Base-by-base conservation (phyloP, 495 filamentous ascomycete species). In the Tuber borchii region DNA sequence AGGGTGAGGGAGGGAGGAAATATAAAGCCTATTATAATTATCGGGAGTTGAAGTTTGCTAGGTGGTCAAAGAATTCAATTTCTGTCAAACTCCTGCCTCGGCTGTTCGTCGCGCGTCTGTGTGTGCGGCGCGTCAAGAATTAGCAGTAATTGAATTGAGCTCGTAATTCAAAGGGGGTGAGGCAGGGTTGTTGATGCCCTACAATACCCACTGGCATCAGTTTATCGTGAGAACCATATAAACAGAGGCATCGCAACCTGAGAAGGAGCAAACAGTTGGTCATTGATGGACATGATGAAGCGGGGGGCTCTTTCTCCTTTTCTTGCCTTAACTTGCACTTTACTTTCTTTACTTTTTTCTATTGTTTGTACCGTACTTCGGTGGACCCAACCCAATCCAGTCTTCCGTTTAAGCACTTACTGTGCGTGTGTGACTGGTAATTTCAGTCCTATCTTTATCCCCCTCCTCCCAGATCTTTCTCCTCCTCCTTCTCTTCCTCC, bases 321-420 rank as follows among this genome's bases (percentile, higher is more conserved):
- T 65, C 14, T 65, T 19, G 56, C 56, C 17, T 26, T 12, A 65
- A 26, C n/a, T 34, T 2, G 42, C 9, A 43, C 39, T 65, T 26
- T 26, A 65, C 56, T 65, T 65, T 65, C 26, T 6, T 65, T 65
- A 31, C 56, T 65, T 65, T 65, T 65, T 65, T 65, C 56, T 61
- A 61, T 31, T 61, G 26, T 65, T n/a, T 34, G n/a, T n/a, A n/a
- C n/a, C 34, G 56, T 14, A 65, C 26, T 34, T 34, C 51, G 42
- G 45, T 46, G 20, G 22, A 61, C 10, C 51, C 51, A 61, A 61
- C 10, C 51, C 51, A 61, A 26, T 26, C 51, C 51, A 4, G 51
- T 26, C n/a, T 61, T 14, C 31, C n/a, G n/a, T 14, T 16, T 61
- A 14, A 26, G 31, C 51, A 61, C 9, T 31, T 6, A 16, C n/a